A percentile compares a stretch with the other conserved stretches of the same genome.
Conservation (phyloP, 305 asterid species). For the Solanum aculeatissimum region DNA sequence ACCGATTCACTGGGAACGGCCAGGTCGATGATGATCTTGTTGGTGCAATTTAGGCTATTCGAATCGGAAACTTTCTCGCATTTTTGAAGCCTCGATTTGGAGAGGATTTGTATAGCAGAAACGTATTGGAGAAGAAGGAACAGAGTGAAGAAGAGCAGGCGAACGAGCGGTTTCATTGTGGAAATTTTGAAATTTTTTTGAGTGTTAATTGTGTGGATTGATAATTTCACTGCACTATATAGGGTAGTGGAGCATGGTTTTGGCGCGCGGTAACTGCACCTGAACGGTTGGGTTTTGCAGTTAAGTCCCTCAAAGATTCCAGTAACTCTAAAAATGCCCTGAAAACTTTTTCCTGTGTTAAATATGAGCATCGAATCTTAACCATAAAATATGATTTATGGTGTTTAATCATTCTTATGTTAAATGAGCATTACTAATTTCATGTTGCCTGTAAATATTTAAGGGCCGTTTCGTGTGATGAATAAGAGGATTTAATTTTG, state of each 20-base stretch:
- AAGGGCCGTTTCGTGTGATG: too few relatives aligned
- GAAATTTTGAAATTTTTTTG: not conserved
- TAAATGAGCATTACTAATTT: not conserved
- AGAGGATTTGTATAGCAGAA: conserved; percentile 43
- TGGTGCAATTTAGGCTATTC: conserved; percentile 53
- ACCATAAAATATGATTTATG: too few relatives aligned
- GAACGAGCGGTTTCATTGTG: conserved; percentile 23
- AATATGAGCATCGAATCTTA: too few relatives aligned
- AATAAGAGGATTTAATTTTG: too few relatives aligned
- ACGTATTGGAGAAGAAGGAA: conserved; percentile 3
- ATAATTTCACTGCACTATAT: not conserved
- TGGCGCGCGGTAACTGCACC: not conserved
- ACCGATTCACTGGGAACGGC: conserved; percentile 88
- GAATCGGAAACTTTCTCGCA: conserved; percentile 57
- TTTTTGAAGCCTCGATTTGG: conserved; percentile 74
- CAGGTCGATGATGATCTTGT: conserved; percentile 54
- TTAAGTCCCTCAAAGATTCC: not conserved
- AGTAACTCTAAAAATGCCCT: not conserved
- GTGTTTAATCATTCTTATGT: too few relatives aligned
- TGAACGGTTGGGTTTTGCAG: not conserved
- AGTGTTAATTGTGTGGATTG: not conserved
- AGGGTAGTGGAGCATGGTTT: not conserved
- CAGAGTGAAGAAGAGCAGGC: conserved; percentile 2
- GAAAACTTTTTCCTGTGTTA: not conserved
- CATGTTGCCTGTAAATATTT: too few relatives aligned